These are phyloP conservation scores for Colletotrichum sp. DNA, from an alignment of 2,329 filamentous ascomycete genomes.

Conservation along the genomic window DNA sequence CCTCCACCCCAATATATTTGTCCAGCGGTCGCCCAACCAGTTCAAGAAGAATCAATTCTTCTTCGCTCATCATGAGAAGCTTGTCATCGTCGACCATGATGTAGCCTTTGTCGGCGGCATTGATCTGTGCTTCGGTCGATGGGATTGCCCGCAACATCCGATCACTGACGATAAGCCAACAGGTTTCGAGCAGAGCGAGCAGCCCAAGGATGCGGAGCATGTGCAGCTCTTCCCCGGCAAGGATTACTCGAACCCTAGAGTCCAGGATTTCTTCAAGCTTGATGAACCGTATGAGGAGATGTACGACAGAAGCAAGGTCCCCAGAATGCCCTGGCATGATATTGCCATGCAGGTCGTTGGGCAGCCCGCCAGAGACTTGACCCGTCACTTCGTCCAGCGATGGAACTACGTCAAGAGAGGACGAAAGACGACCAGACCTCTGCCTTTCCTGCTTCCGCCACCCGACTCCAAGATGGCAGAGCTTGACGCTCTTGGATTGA, in stretches of 20 bases:
- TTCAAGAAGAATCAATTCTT: constrained; percentile 99
- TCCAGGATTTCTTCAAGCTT: constrained; percentile 92
- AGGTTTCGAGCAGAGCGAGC: constrained; percentile 82
- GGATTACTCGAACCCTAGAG: constrained; percentile 95
- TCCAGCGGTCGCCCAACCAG: constrained; percentile 95
- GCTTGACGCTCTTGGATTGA: constrained; percentile 84
- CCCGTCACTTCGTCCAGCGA: constrained; percentile 93
- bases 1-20: constrained; percentile 93
- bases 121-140: constrained; percentile 94
- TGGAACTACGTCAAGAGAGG: constrained; percentile 98
- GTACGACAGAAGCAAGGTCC: constrained; percentile 89
- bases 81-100: constrained; percentile 96
- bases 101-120: constrained; percentile 95
- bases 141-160: constrained; percentile 94
- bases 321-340: constrained; percentile 98
- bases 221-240: constrained; percentile 97
- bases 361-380: constrained; percentile 91
- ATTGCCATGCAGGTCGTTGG: constrained; percentile 98
- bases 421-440: constrained; percentile 89
- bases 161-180: constrained; percentile 93
- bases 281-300: constrained; percentile 98
- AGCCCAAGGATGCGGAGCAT: constrained; percentile 88
- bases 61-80: constrained; percentile 98
- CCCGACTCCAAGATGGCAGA: constrained; percentile 90
- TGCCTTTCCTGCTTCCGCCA: constrained; percentile 90